These are phyloP conservation scores for Fonsecaea erecta DNA, from an alignment of 2,329 filamentous ascomycete genomes.

Conservation along the genomic window DNA sequence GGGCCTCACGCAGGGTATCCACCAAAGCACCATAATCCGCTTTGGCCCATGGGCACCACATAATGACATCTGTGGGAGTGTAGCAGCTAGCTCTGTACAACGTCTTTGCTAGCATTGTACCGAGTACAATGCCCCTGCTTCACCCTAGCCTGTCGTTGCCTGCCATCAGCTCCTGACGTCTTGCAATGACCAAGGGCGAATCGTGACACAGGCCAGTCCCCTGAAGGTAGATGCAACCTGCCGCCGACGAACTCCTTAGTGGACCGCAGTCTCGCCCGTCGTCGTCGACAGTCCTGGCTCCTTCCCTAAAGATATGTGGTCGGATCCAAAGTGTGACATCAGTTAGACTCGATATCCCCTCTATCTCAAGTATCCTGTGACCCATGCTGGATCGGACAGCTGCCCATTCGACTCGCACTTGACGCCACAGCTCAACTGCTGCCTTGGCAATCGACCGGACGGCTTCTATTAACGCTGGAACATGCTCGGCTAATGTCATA, in stretches of 20 bases:
- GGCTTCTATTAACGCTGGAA: conserved; percentile 56
- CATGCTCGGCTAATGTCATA: conserved; percentile 57
- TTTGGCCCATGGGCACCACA: background rate
- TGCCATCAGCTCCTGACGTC: conserved; percentile 45
- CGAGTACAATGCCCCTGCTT: background rate
- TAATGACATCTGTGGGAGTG: too few species aligned
- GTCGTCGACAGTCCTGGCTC: background rate
- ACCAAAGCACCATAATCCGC: background rate
- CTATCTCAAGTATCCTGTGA: conserved; percentile 42
- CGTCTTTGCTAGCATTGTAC: conserved; percentile 20
- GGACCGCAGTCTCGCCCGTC: background rate
- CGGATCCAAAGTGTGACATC: conserved; percentile 57
- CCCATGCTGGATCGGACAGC: conserved; percentile 56
- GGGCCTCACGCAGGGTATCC: background rate
- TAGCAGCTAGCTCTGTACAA: background rate
- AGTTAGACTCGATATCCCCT: conserved; percentile 41
- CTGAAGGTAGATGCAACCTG: conserved; percentile 56
- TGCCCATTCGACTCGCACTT: conserved; percentile 61
- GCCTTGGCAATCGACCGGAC: conserved; percentile 62
- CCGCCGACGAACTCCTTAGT: conserved; percentile 35
- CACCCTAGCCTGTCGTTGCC: conserved; percentile 3
- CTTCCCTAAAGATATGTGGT: conserved; percentile 58
- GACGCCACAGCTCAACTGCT: conserved; percentile 63
- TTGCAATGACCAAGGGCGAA: conserved; percentile 48
- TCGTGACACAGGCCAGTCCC: conserved; percentile 58